Evolutionary conservation across 352 stramenopile genomes (phyloP).

Genomic region (Phytophthora chlamydospora): DNA sequence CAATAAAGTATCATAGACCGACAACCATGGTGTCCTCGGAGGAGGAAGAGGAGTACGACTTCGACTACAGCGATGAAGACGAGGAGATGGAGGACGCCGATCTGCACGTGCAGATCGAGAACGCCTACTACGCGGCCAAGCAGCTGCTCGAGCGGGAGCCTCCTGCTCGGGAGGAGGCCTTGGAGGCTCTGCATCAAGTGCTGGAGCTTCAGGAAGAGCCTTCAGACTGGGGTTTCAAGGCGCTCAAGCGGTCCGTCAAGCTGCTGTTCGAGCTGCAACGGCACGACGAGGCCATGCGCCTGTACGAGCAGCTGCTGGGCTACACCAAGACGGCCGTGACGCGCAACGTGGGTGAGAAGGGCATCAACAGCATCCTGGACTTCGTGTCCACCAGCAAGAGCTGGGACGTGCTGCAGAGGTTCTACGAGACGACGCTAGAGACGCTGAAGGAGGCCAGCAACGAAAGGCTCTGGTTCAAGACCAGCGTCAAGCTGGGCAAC

Average conservation of each 20-base stretch:
- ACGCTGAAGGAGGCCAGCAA: conserved; percentile 86
- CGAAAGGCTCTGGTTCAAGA: conserved; percentile 94
- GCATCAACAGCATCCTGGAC: conserved; percentile 96
- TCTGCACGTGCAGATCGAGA: conserved; percentile 92
- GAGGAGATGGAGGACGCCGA: conserved; percentile 88
- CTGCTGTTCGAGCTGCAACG: conserved; percentile 83
- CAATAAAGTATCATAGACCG: not conserved
- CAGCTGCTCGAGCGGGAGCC: conserved; percentile 67
- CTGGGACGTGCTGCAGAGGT: conserved; percentile 84
- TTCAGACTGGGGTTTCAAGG: conserved; percentile 94
- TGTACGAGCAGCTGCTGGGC: conserved; percentile 91
- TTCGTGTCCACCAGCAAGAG: conserved; percentile 91
- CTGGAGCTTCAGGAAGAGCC: conserved; percentile 58
- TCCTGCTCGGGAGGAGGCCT: conserved; percentile 40
- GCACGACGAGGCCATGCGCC: conserved; percentile 72
- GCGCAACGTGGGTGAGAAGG: conserved; percentile 95
- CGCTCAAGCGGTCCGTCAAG: conserved; percentile 95
- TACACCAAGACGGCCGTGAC: conserved; percentile 90
- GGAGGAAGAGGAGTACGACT: conserved; percentile 89
- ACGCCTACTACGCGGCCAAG: conserved; percentile 95
- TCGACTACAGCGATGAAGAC: conserved; percentile 93
- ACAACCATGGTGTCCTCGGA: conserved; percentile 53
- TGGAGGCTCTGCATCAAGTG: conserved; percentile 64
- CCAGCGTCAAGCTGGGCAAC: conserved; percentile 95
- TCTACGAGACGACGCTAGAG: conserved; percentile 88